Percentiles rank a stretch among this genome's conserved stretches.
phyloP scores from a whole-genome alignment of 2,329 filamentous ascomycete genomes.

The Epichloe bromicola region DNA sequence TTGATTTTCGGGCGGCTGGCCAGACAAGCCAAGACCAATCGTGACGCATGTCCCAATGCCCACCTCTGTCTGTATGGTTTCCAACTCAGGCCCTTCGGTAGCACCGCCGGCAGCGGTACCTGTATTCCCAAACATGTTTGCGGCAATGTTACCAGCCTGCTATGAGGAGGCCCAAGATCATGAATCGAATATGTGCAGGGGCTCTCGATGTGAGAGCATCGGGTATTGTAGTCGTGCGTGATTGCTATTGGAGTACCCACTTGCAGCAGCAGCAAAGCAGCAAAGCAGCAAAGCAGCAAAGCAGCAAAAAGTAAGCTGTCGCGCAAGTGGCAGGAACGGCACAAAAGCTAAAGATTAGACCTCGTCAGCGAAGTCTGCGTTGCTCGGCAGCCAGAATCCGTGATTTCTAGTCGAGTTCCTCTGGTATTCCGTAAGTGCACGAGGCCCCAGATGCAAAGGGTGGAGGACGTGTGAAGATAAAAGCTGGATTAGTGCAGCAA shows the following conservation, averaged over 20 bases:
- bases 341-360: not conserved
- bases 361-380: not conserved
- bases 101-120: conserved; percentile 28
- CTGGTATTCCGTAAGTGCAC: not conserved
- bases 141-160: conserved; percentile 23
- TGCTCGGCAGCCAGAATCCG: not conserved
- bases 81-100: conserved; percentile 50
- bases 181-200: conserved; percentile 7
- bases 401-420: not conserved
- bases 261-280: not conserved
- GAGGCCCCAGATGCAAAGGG: not conserved
- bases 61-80: conserved; percentile 75
- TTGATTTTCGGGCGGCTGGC: not conserved
- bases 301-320: not conserved
- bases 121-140: conserved; percentile 45
- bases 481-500: not conserved
- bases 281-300: not conserved
- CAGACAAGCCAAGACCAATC: not conserved
- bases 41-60: conserved; percentile 6
- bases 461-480: not conserved
- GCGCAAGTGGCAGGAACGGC: not conserved
- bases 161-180: conserved; percentile 14
- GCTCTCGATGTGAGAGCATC: not conserved
- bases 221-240: not conserved
- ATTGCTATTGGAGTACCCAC: not conserved